phyloP scores from a whole-genome alignment of 371 early-diverging fungal species.

The Mucor circinelloides region DNA sequence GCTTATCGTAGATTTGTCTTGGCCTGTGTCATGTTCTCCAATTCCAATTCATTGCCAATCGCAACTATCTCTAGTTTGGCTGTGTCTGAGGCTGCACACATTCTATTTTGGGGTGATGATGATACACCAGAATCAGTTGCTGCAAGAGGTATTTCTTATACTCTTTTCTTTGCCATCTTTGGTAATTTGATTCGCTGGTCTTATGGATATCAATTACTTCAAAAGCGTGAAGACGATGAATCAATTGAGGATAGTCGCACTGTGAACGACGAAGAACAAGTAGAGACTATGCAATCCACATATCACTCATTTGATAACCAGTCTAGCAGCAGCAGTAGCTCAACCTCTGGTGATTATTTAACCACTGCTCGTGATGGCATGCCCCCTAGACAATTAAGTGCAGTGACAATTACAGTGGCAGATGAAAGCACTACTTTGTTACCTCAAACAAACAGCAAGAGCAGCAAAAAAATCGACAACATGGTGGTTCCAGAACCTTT shows the following conservation, averaged over 20 bases:
- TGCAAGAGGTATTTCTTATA: slow-evolving; percentile 76
- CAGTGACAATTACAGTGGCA: slow-evolving; percentile 9
- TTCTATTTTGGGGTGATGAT: slow-evolving; percentile 56
- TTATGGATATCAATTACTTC: slow-evolving; percentile 69
- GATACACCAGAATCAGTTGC: slow-evolving; percentile 68
- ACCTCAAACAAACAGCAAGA: slow-evolving; percentile 11
- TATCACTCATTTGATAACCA: slow-evolving; percentile 5
- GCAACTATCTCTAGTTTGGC: slow-evolving; percentile 72
- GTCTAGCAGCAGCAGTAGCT: background rate
- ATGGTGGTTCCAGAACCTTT: background rate
- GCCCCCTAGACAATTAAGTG: slow-evolving; percentile 16
- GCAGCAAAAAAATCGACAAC: background rate
- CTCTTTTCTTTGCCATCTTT: slow-evolving; percentile 75
- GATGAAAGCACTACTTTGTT: slow-evolving; percentile 14
- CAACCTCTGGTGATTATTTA: background rate
- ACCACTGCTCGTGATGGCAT: background rate
- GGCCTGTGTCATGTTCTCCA: slow-evolving; percentile 70
- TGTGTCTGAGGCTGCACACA: slow-evolving; percentile 63
- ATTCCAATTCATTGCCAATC: slow-evolving; percentile 75
- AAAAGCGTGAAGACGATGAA: slow-evolving; percentile 21
- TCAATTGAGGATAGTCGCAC: slow-evolving; percentile 10
- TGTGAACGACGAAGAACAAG: slow-evolving; percentile 21
- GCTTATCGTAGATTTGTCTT: slow-evolving; percentile 63
- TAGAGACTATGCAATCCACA: background rate
- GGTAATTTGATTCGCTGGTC: slow-evolving; percentile 80